Evolutionary conservation across 441 rosid species (phyloP).

Genomic region (Aleurites moluccanus): DNA sequence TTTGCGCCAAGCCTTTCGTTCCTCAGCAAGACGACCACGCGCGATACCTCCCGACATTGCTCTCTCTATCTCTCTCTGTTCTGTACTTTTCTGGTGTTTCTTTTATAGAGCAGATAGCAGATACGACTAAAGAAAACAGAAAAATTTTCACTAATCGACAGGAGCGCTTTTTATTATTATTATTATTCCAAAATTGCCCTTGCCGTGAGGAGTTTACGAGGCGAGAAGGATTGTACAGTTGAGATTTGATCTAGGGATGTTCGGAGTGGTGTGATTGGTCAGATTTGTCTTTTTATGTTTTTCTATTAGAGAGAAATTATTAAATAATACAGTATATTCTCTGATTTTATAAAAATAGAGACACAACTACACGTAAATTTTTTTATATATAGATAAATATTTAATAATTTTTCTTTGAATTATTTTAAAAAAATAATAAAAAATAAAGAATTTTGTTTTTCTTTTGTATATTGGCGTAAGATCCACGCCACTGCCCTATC

Average conservation of each 20-base stretch:
- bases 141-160: not conserved
- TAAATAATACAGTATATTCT: too few relatives aligned
- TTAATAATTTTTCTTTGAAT: too few relatives aligned
- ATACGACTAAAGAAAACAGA: not conserved
- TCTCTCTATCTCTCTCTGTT: not conserved
- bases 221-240: not conserved
- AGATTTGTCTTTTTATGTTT: not conserved
- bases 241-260: not conserved
- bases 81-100: not conserved
- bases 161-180: not conserved
- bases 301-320: too few relatives aligned
- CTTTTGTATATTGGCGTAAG: constrained; percentile 3
- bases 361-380: too few relatives aligned
- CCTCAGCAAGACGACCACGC: constrained; percentile 93
- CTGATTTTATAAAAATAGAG: too few relatives aligned
- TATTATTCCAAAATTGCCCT: constrained; percentile 6
- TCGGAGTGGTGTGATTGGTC: not conserved
- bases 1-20: constrained; percentile 94
- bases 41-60: constrained; percentile 89
- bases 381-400: too few relatives aligned
- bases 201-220: not conserved
- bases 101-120: not conserved
- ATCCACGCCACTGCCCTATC: constrained; percentile 5
- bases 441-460: not conserved
- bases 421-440: not conserved